A percentile compares a stretch with the other conserved stretches of the same genome.
phyloP scores from a whole-genome alignment of 352 stramenopile genomes.

The Globisporangium barbulae region DNA sequence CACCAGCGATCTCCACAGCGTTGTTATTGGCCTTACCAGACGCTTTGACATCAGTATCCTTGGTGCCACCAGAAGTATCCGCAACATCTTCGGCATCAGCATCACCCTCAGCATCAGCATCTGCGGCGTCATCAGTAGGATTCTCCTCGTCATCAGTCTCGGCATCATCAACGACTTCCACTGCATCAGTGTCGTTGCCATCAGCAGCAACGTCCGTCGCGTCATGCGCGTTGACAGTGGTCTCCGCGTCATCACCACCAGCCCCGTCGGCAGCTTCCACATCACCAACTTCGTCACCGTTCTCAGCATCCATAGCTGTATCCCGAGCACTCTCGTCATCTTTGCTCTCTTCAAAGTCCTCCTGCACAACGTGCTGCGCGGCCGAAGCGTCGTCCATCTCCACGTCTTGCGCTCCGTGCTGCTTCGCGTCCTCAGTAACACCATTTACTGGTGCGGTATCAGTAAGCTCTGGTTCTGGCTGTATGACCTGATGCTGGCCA shows the following conservation, averaged over 20 bases:
- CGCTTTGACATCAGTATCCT: background rate
- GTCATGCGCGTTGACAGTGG: background rate
- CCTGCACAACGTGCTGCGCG: background rate
- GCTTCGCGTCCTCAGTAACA: background rate
- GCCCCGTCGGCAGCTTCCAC: background rate
- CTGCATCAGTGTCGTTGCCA: background rate
- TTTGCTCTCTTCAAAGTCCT: background rate
- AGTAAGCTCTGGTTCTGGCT: background rate
- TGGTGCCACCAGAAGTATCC: background rate
- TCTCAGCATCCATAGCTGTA: background rate
- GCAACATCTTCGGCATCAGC: background rate
- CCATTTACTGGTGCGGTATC: background rate
- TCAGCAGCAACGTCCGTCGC: background rate
- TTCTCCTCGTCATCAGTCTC: background rate
- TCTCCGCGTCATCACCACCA: background rate
- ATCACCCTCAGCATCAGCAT: background rate
- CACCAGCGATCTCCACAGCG: background rate
- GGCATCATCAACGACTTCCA: background rate
- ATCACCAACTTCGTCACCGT: background rate
- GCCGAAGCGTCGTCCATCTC: conserved; percentile 3
- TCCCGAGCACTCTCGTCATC: background rate
- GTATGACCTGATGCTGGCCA: background rate
- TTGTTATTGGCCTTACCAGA: background rate
- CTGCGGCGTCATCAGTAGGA: background rate
- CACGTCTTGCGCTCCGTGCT: background rate